Evolutionary conservation across 768 basidiomycete genomes (phyloP).

Genomic region (Panaeolus papilionaceus): DNA sequence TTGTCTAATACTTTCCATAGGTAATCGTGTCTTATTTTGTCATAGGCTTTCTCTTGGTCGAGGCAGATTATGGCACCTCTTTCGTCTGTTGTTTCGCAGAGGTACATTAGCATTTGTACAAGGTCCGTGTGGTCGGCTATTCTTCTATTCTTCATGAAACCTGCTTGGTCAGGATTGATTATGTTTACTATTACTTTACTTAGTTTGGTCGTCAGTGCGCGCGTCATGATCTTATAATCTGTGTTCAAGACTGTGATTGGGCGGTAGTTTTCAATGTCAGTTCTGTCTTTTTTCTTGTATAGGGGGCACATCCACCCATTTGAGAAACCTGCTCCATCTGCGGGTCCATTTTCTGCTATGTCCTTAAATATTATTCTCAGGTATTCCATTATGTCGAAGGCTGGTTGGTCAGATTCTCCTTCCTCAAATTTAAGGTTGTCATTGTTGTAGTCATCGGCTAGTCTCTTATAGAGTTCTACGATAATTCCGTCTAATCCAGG

Average conservation of each 20-base stretch:
- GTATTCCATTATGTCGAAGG: conserved; percentile 22
- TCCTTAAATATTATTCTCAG: conserved; percentile 32
- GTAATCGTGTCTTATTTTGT: conserved; percentile 22
- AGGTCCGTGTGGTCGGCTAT: conserved; percentile 24
- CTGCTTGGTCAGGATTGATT: conserved; percentile 45
- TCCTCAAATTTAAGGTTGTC: neutral
- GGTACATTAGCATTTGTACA: conserved; percentile 28
- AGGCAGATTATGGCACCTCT: conserved; percentile 28
- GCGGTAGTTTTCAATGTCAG: conserved; percentile 40
- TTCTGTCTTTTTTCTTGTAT: conserved; percentile 46
- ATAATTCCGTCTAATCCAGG: conserved; percentile 32
- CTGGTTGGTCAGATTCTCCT: too few relatives aligned
- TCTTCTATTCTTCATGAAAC: conserved; percentile 38
- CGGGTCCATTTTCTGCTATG: conserved; percentile 34
- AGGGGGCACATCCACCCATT: conserved; percentile 46
- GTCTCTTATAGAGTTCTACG: conserved; percentile 36
- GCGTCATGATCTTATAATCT: conserved; percentile 43
- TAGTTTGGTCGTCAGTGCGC: conserved; percentile 29
- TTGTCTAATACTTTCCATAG: conserved; percentile 31
- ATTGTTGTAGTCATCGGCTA: conserved; percentile 12
- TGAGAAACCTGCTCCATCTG: conserved; percentile 23
- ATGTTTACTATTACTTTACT: conserved; percentile 22
- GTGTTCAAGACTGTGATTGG: conserved; percentile 45
- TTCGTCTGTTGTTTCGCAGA: conserved; percentile 29
- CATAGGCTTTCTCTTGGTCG: neutral